These are phyloP conservation scores for Dittrichia graveolens DNA, from an alignment of 129 eudicot species.

Conservation along the genomic window DNA sequence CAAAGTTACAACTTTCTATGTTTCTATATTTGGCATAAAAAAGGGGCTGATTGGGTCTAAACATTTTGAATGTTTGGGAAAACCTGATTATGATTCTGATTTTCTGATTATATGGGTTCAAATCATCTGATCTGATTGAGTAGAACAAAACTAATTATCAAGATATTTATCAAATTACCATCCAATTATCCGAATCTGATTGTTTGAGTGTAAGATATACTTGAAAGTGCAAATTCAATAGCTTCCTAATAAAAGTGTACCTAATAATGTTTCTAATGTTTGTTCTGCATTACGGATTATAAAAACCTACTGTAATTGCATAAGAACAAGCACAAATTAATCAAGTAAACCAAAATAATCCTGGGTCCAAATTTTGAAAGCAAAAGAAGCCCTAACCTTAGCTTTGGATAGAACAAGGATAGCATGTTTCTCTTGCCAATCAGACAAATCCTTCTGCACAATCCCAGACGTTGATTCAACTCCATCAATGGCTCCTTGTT, in stretches of 20 bases:
- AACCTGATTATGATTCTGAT: background rate
- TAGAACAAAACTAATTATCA: background rate
- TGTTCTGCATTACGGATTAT: too few species aligned
- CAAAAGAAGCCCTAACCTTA: slow-evolving; percentile 52
- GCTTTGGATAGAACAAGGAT: slow-evolving; percentile 63
- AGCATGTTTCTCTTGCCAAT: slow-evolving; percentile 92
- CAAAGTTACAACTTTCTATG: background rate
- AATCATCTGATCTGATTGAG: background rate
- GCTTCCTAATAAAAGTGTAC: too few species aligned
- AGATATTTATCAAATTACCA: background rate
- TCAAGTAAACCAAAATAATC: slow-evolving; percentile 9
- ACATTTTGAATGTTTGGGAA: background rate
- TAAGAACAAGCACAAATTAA: background rate
- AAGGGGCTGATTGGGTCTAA: background rate
- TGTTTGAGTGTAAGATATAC: too few species aligned
- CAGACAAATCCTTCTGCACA: slow-evolving; percentile 66
- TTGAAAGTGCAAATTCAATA: too few species aligned
- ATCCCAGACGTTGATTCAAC: slow-evolving; percentile 44
- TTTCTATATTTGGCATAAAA: background rate
- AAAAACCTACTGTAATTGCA: background rate
- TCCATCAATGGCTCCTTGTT: slow-evolving; percentile 38
- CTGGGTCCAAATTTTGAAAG: slow-evolving; percentile 6
- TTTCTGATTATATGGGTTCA: background rate
- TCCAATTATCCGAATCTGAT: background rate
- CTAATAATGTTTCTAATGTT: too few species aligned